Base-by-base conservation (phyloP, 306 rosid species). In the Sphenostylis stenocarpa region DNA sequence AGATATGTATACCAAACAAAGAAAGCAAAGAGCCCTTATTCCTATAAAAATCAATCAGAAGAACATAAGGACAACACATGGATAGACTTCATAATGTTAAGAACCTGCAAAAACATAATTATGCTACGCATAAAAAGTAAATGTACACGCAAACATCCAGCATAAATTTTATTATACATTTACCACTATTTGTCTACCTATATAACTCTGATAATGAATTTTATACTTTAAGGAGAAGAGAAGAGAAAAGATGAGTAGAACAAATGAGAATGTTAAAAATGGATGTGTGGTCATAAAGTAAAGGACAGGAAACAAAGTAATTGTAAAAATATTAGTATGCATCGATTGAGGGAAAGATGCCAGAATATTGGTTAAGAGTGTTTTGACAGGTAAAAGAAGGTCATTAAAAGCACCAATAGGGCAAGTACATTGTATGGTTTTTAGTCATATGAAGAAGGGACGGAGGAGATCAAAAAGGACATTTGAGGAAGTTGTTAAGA, bases 21-120 rank as follows among this genome's bases (percentile, higher is more conserved):
- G 28, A 26, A 33, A 16, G 24, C 48, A 53, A 6, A 41, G 53
- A 26, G 45, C 52, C 34, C 61, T 24, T 28, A 77, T 44, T 15
- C 31, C 28, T 62, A 64, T 13, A 14, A 70, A 19, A 63, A 29
- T 12, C 19, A 56, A 73, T 55, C 71, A 53, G 44, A 49, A 58
- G 12, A 58, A 29, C 29, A 13, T 4, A 9, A n/a, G 47, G 60
- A 56, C 38, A 82, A 68, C 56, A 58, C 11, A 48, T 19, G 3
- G 77, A 60, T 12, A 77, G n/a, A 67, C 10, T n/a, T 12, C 69
- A 56, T n/a, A 16, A 67, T 14, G 53, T 48, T 66, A 56, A 33
- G 44, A 39, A 77, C 15, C 9, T 52, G 41, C 47, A 75, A 56
- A 62, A 49, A 69, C 57, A 15, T 7, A 36, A 67, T 12, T 28